phyloP scores from a whole-genome alignment of 139 green algal genomes.

The Chlorella sp. region DNA sequence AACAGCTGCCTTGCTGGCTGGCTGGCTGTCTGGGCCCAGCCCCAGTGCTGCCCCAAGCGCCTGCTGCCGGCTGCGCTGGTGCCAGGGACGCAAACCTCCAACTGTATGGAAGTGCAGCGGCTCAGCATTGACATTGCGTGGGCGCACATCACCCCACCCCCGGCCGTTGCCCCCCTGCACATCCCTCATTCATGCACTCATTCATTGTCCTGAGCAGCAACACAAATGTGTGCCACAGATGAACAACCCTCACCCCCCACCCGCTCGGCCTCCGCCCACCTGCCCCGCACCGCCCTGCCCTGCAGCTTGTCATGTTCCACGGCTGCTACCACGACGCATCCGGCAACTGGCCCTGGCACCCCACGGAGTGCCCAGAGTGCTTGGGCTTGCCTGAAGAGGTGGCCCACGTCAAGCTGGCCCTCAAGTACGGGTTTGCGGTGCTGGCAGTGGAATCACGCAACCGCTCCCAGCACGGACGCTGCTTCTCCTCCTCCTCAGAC shows the following conservation, averaged over 20 bases:
- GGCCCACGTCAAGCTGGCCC: conserved; percentile 12
- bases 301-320: conserved; percentile 29
- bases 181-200: too few relatives aligned
- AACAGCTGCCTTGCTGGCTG: background rate
- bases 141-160: too few relatives aligned
- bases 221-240: too few relatives aligned
- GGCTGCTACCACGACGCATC: conserved; percentile 38
- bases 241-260: background rate
- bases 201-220: background rate
- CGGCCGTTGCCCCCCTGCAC: too few relatives aligned
- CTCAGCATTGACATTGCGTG: too few relatives aligned
- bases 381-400: conserved; percentile 26
- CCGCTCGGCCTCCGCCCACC: background rate
- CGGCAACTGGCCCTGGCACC: conserved; percentile 23
- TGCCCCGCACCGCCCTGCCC: background rate
- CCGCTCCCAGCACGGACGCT: conserved; percentile 22
- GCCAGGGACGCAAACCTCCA: too few relatives aligned
- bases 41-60: background rate
- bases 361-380: conserved; percentile 16
- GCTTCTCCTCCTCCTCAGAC: conserved; percentile 1
- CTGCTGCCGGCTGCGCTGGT: too few relatives aligned
- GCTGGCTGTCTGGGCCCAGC: background rate
- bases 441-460: conserved; percentile 22
- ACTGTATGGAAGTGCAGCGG: too few relatives aligned
- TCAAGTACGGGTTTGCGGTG: conserved; percentile 27